phyloP scores from a whole-genome alignment of 2,329 filamentous ascomycete species.

The Diplocarpon mali region DNA sequence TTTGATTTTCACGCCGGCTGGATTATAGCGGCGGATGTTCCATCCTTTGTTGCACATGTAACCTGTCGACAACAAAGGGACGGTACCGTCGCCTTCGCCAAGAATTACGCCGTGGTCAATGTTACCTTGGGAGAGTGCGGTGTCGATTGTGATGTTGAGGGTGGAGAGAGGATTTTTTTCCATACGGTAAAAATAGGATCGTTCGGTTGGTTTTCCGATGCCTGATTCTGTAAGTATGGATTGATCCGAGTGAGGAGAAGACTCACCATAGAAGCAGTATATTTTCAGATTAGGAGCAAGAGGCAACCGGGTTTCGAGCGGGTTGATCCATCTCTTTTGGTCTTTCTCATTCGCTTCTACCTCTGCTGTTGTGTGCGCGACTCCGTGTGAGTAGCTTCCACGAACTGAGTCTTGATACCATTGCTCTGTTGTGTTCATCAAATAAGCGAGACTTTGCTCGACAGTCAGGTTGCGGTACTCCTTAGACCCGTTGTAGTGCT shows the following conservation, averaged over 20 bases:
- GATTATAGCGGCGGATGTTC: constrained; percentile 90
- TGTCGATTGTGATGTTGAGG: constrained; percentile 66
- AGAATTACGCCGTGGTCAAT: constrained; percentile 86
- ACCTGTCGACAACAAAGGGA: constrained; percentile 80
- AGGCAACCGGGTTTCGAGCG: constrained; percentile 77
- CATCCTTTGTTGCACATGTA: constrained; percentile 98
- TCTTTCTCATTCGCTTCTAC: constrained; percentile 75
- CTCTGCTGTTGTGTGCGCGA: constrained; percentile 68
- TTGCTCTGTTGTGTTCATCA: constrained; percentile 65
- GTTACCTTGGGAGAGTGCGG: constrained; percentile 44
- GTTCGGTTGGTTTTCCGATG: constrained; percentile 85
- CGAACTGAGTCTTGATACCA: constrained; percentile 75
- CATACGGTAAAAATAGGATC: constrained; percentile 78
- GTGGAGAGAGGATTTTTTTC: constrained; percentile 53
- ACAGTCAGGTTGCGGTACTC: constrained; percentile 71
- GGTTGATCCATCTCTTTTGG: constrained; percentile 84
- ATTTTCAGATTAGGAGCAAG: constrained; percentile 84
- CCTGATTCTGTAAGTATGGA: constrained; percentile 27
- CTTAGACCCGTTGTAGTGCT: constrained; percentile 51
- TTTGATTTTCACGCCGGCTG: constrained; percentile 67
- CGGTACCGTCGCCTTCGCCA: constrained; percentile 92
- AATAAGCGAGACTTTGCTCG: constrained; percentile 62
- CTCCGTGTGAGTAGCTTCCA: constrained; percentile 73
- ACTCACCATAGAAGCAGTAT: constrained; percentile 80
- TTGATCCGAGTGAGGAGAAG: not conserved